phyloP scores from a whole-genome alignment of 139 green algal genomes.

The Chlorella sp. region DNA sequence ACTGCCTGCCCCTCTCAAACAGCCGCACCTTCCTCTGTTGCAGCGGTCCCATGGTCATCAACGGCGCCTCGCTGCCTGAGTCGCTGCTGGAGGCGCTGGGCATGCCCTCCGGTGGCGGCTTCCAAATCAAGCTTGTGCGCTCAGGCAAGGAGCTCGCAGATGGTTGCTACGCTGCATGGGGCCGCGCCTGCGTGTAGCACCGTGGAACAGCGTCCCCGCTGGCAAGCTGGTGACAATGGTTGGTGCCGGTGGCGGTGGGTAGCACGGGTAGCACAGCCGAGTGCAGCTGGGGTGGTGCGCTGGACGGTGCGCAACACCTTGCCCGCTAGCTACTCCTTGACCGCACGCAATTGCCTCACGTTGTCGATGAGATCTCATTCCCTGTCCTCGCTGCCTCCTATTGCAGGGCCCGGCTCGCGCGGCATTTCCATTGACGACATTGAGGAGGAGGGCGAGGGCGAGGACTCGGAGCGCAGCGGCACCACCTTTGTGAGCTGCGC shows the following conservation, averaged over 20 bases:
- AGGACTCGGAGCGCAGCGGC: conserved; percentile 14
- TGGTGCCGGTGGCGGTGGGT: too few species aligned
- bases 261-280: too few species aligned
- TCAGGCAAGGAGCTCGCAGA: too few species aligned
- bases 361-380: too few species aligned
- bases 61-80: conserved; percentile 52
- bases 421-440: conserved; percentile 15
- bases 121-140: conserved; percentile 41
- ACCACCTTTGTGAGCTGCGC: conserved; percentile 17
- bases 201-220: too few species aligned
- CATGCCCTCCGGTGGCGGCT: conserved; percentile 27
- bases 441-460: conserved; percentile 2
- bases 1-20: too few species aligned
- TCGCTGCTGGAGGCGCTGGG: conserved; percentile 54
- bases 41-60: conserved; percentile 45
- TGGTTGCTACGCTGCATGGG: neutral
- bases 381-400: too few species aligned
- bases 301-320: neutral
- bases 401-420: neutral
- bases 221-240: too few species aligned
- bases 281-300: too few species aligned
- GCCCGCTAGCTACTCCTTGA: neutral
- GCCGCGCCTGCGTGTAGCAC: neutral
- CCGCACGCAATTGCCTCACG: too few species aligned
- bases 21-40: neutral